Base-by-base conservation (phyloP, 2,329 filamentous ascomycete genomes). In the Neofusicoccum cordaticola region DNA sequence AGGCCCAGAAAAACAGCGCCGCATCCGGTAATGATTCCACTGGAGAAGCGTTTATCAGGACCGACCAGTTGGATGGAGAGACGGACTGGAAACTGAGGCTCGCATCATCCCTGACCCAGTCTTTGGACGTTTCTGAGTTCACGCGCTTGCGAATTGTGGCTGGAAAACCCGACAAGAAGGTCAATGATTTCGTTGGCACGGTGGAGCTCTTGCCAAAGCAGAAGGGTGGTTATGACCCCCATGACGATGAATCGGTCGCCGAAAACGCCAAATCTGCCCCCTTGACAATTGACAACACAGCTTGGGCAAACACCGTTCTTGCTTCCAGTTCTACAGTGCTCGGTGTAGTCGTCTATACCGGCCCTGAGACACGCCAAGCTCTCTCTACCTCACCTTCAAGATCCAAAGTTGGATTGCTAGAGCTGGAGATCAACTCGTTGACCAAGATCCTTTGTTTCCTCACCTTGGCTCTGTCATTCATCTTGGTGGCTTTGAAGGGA, bases 41-140 rank as follows among this genome's bases (percentile, higher is more conserved):
- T 31, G 93, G 93, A 34, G 96, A 99, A 78, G 94, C 94, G 0
- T 99, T 99, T 72, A 98, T 99, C 73, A 87, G 95, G 66, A 99
- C 96, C 1, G 95, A 99, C 77, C 95, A 99, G 74, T 84, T 99
- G 9, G 95, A 99, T 72, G 95, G 95, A 70, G 95, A 99, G 79
- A 99, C 95, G 0, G 95, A 99, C 74, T 99, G 95, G 96, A 99
- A 99, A 79, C 82, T 99, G 64, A 89, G 96, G 35, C 78, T 98
- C 41, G 93, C 95, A 1, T 95, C 93, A 12, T 87, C 91, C 0
- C 78, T 98, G 31, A 94, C 93, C 0, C 95, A 99, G 73, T 85
- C 82, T n/a, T 81, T 99, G 19, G 79, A 88, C 0, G 79, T 88
- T 1, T 85, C 86, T 51, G 91, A 97, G 69, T 88, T 97, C 62